These are phyloP conservation scores for Arthrinium puccinioides DNA, from an alignment of 2,329 filamentous ascomycete genomes.

Conservation along the genomic window DNA sequence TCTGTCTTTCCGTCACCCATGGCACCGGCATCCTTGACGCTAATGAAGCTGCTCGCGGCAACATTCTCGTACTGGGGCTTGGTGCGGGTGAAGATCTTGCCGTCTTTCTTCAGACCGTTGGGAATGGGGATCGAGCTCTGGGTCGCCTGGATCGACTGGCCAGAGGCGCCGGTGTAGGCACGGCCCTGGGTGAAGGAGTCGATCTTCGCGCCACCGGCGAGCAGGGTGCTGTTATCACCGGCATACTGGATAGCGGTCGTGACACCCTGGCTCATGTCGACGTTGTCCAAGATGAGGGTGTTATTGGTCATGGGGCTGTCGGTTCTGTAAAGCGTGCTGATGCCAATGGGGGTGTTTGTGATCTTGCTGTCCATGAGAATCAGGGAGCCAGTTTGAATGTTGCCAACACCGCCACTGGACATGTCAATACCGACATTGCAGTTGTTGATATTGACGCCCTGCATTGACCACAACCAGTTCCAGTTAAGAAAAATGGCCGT, in stretches of 20 bases:
- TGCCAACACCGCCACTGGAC: conserved; percentile 51
- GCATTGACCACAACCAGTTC: conserved; percentile 85
- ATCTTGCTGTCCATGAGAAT: conserved; percentile 76
- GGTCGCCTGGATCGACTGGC: conserved; percentile 52
- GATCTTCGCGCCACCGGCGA: conserved; percentile 64
- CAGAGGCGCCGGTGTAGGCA: conserved; percentile 47
- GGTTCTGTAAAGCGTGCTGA: conserved; percentile 67
- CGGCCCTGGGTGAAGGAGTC: conserved; percentile 74
- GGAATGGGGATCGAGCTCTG: conserved; percentile 57
- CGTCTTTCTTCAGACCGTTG: conserved; percentile 52
- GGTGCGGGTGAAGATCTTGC: conserved; percentile 71
- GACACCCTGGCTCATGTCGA: conserved; percentile 68
- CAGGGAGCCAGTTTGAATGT: conserved; percentile 78
- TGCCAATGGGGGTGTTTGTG: conserved; percentile 65
- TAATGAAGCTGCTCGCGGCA: conserved; percentile 64
- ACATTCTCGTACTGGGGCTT: conserved; percentile 82
- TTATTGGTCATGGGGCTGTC: conserved; percentile 63
- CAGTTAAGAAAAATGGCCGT: conserved; percentile 86
- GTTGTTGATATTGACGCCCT: conserved; percentile 67
- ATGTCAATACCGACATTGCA: conserved; percentile 75
- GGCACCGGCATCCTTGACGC: conserved; percentile 74
- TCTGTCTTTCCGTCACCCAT: conserved; percentile 83
- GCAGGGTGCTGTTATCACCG: conserved; percentile 49
- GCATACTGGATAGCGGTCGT: conserved; percentile 57
- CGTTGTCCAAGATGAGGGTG: conserved; percentile 80